A percentile compares a stretch with the other conserved stretches of the same genome.
phyloP scores from a whole-genome alignment of 176 grass and related monocot species.

The Lolium perenne region DNA sequence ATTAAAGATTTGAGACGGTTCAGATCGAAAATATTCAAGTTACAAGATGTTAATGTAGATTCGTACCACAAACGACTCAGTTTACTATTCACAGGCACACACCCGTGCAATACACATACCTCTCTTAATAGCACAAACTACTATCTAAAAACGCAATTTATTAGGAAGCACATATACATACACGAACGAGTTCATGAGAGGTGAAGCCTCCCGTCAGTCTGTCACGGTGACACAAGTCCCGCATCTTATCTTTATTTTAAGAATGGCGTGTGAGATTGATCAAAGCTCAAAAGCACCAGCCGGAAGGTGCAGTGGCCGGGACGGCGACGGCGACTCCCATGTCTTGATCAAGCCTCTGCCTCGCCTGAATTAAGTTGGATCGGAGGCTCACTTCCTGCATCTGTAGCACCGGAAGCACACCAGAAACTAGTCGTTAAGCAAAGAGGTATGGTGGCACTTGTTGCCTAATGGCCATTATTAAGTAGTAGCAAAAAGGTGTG shows the following conservation, averaged over 20 bases:
- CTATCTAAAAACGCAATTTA: not conserved
- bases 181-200: not conserved
- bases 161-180: not conserved
- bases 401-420: constrained; percentile 40
- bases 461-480: not conserved
- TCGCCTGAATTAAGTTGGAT: constrained; percentile 70
- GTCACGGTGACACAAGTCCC: constrained; percentile 20
- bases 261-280: constrained; percentile 20
- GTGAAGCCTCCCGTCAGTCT: constrained; percentile 12
- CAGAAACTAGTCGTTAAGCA: not conserved
- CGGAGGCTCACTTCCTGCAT: constrained; percentile 80
- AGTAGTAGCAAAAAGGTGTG: not conserved
- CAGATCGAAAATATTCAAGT: no score
- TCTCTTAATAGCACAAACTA: not conserved
- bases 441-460: not conserved
- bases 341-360: constrained; percentile 38
- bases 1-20: no score
- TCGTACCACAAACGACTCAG: not conserved
- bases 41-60: not conserved
- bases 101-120: not conserved
- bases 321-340: not conserved
- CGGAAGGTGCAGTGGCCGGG: not conserved
- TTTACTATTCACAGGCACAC: not conserved
- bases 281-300: constrained; percentile 50
- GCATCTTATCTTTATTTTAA: constrained; percentile 16